A percentile compares a stretch with the other conserved stretches of the same genome.
Conservation (phyloP, 768 basidiomycete species). For the Sutorius australiensis region DNA sequence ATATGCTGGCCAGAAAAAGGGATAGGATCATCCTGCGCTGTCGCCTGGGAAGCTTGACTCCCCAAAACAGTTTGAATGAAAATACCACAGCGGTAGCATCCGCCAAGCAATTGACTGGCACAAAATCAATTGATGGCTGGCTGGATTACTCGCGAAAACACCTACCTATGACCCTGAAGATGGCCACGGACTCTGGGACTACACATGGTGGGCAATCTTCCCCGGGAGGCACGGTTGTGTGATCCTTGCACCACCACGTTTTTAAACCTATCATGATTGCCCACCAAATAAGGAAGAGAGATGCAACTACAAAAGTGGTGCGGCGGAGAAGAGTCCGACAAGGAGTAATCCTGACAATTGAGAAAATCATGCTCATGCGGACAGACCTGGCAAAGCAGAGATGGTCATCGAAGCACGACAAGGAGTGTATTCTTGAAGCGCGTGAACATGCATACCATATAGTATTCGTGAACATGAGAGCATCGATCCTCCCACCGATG, state of each 20-base stretch:
- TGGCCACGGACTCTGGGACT: neutral
- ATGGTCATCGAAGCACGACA: neutral
- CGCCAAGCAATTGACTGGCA: conserved; percentile 3
- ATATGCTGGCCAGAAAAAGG: conserved; percentile 10
- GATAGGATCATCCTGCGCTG: conserved; percentile 17
- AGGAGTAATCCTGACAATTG: conserved; percentile 9
- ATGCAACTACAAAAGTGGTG: neutral
- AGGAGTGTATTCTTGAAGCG: neutral
- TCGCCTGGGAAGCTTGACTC: conserved; percentile 10
- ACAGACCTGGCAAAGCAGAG: conserved; percentile 10
- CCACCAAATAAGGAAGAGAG: conserved; percentile 1
- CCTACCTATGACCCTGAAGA: conserved; percentile 8
- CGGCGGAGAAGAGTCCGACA: neutral
- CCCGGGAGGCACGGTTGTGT: neutral
- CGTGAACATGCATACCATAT: conserved; percentile 7
- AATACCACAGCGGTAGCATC: neutral
- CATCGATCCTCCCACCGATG: neutral
- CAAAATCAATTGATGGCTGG: neutral
- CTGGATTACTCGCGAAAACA: neutral
- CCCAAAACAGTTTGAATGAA: conserved; percentile 15
- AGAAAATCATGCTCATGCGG: conserved; percentile 17
- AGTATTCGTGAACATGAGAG: conserved; percentile 8
- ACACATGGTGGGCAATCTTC: neutral
- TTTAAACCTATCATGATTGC: conserved; percentile 3
- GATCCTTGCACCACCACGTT: conserved; percentile 7